Percentiles rank a stretch among this genome's conserved stretches.
Evolutionary conservation across 176 grass and related monocot species (phyloP).

Genomic region (Ensete ventricosum): DNA sequence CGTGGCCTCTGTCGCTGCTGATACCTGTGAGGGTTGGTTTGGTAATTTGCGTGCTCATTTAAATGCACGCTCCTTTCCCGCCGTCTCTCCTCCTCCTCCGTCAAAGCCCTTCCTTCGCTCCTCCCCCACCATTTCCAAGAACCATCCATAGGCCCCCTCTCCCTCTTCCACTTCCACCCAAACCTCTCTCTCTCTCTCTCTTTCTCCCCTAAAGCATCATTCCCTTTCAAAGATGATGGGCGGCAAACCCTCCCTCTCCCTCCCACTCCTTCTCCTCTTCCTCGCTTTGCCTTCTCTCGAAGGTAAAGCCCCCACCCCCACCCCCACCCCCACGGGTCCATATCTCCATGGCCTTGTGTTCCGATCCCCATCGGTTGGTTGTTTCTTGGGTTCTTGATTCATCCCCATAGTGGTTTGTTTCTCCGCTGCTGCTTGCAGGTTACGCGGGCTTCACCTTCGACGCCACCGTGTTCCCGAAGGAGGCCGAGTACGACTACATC

Average conservation of each 20-base stretch:
- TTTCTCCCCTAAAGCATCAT: constrained; percentile 12
- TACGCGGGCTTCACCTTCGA: constrained; percentile 54
- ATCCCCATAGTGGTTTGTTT: background rate
- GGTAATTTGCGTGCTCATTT: no score
- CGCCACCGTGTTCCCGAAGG: constrained; percentile 34
- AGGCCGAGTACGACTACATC: constrained; percentile 81
- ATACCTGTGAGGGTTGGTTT: no score
- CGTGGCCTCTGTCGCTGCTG: no score
- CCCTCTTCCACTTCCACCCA: background rate
- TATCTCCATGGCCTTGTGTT: constrained; percentile 21
- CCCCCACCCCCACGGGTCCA: constrained; percentile 6
- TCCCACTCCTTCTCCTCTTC: constrained; percentile 1
- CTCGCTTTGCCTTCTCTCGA: background rate
- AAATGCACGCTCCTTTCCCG: no score
- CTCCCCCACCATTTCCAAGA: no score
- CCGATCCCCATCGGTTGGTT: background rate
- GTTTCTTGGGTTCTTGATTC: background rate
- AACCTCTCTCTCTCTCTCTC: background rate
- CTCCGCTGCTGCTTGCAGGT: background rate
- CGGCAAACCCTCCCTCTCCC: background rate
- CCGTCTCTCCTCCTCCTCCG: no score
- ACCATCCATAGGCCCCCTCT: background rate
- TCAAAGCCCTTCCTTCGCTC: no score
- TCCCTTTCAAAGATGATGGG: background rate
- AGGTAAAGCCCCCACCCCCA: background rate